Evolutionary conservation across 441 rosid species (phyloP).

Genomic region (Syzygium malaccense): DNA sequence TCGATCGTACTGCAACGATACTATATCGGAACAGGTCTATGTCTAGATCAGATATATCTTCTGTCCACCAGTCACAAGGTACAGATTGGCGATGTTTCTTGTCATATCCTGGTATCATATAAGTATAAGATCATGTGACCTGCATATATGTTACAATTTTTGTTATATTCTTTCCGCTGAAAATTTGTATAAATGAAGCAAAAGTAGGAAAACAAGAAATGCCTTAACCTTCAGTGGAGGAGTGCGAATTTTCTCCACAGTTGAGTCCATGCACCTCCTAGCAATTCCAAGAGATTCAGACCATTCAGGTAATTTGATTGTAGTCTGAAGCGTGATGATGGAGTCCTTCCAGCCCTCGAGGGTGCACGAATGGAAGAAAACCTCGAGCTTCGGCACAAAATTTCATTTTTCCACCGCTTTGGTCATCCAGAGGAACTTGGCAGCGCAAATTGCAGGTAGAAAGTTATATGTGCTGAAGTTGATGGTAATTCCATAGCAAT

Average conservation of each 20-base stretch:
- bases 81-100: slow-evolving; percentile 53
- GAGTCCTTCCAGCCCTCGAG: slow-evolving; percentile 98
- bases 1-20: slow-evolving; percentile 58
- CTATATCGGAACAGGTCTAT: slow-evolving; percentile 81
- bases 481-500: slow-evolving; percentile 88
- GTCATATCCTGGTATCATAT: slow-evolving; percentile 66
- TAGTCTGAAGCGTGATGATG: slow-evolving; percentile 60
- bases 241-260: slow-evolving; percentile 76
- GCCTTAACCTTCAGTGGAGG: slow-evolving; percentile 53
- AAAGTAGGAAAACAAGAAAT: neutral
- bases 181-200: neutral
- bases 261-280: slow-evolving; percentile 76
- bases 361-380: slow-evolving; percentile 85
- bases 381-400: slow-evolving; percentile 68
- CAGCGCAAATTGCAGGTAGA: slow-evolving; percentile 80
- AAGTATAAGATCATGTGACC: slow-evolving; percentile 96
- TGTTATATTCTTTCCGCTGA: neutral
- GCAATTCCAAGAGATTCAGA: slow-evolving; percentile 84
- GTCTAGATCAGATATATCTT: slow-evolving; percentile 86
- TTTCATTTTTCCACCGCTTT: slow-evolving; percentile 82
- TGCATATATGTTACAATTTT: slow-evolving; percentile 7
- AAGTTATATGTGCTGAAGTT: slow-evolving; percentile 82
- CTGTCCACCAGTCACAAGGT: slow-evolving; percentile 99
- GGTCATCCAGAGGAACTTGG: slow-evolving; percentile 85
- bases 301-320: slow-evolving; percentile 70